A percentile compares a stretch with the other conserved stretches of the same genome.
Conservation (phyloP, 192 early-diverging fungal genomes). For the Backusella liffmaniae region DNA sequence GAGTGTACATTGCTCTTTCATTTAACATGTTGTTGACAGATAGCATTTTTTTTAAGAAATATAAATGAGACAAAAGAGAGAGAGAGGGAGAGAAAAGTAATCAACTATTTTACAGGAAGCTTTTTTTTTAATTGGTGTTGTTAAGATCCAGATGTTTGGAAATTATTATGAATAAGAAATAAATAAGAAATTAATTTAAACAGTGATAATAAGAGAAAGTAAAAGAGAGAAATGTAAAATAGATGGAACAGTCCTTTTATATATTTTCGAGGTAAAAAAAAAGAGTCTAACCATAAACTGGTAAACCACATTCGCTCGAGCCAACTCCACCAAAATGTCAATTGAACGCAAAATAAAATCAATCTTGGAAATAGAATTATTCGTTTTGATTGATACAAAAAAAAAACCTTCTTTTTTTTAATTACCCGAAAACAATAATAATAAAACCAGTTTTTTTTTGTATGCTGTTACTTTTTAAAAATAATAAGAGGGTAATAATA, state of each 20-base stretch:
- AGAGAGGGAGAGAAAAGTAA: neutral
- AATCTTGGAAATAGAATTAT: neutral
- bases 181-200: neutral
- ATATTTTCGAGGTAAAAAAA: neutral
- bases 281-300: neutral
- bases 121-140: neutral
- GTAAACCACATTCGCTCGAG: slow-evolving; percentile 5
- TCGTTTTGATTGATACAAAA: neutral
- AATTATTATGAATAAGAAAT: neutral
- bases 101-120: neutral
- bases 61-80: neutral
- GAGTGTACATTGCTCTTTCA: neutral
- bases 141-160: neutral
- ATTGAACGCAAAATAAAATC: slow-evolving; percentile 4
- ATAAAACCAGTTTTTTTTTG: slow-evolving; percentile 11
- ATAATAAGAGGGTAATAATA: neutral
- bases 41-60: slow-evolving; percentile 4
- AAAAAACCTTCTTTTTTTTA: neutral
- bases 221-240: neutral
- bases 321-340: slow-evolving; percentile 10
- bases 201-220: neutral
- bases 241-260: neutral
- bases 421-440: neutral
- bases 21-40: slow-evolving; percentile 20
- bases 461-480: neutral